Conservation (phyloP, 2,329 filamentous ascomycete species). For the Fusarium beomiforme region DNA sequence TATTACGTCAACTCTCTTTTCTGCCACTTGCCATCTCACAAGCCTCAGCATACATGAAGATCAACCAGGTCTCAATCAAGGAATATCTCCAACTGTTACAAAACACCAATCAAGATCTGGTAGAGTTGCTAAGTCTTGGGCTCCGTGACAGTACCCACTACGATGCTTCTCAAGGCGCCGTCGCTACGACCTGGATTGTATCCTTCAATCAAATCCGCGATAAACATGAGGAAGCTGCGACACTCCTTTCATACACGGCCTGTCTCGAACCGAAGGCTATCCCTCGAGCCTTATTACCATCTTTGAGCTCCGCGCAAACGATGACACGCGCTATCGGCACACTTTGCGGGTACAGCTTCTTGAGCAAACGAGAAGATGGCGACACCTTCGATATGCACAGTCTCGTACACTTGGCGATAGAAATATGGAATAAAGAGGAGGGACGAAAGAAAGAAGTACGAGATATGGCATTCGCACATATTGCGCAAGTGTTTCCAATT, state of each 20-base stretch:
- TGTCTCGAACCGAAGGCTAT: constrained; percentile 54
- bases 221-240: constrained; percentile 40
- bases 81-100: constrained; percentile 50
- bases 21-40: constrained; percentile 53
- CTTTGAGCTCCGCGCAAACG: neutral
- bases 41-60: constrained; percentile 53
- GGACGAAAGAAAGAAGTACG: rapidly evolving
- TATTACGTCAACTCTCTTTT: constrained; percentile 45
- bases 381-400: constrained; percentile 50
- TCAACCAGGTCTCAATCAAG: constrained; percentile 32
- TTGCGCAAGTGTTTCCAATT: neutral
- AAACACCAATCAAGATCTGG: constrained; percentile 44
- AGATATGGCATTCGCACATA: neutral
- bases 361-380: constrained; percentile 36
- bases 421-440: constrained; percentile 37
- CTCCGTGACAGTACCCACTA: constrained; percentile 49
- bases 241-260: constrained; percentile 52
- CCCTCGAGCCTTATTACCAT: constrained; percentile 48
- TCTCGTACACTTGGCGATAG: constrained; percentile 48
- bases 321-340: constrained; percentile 45
- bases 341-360: constrained; percentile 47
- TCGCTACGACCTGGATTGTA: constrained; percentile 53
- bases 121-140: constrained; percentile 25
- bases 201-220: constrained; percentile 53
- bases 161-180: constrained; percentile 44